Base-by-base conservation (phyloP, 2,329 filamentous ascomycete genomes). In the Pestalotiopsis sp. region DNA sequence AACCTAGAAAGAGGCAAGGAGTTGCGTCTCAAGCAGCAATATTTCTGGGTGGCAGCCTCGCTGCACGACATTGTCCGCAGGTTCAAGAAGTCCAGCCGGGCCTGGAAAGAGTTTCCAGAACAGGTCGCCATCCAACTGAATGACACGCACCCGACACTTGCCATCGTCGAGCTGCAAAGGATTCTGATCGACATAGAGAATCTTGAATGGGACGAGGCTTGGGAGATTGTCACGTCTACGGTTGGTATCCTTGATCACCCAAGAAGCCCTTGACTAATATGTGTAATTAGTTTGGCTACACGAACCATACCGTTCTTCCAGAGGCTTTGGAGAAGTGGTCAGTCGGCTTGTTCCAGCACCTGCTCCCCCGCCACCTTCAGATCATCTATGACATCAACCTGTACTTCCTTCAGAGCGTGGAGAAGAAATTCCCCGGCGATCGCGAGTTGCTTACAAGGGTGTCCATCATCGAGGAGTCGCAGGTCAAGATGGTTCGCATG, bases 361-460 rank as follows among this genome's bases (percentile, higher is more conserved):
- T 99, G 26, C 89, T 99, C 17, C 96, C 96, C 22, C 91, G 96
- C 67, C 96, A 99, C 79, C 85, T 99, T 65, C 93, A 98, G 79
- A 97, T 98, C 77, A 98, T 98, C 76, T 98, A 97, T 80, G 96
- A 99, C 75, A 97, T 99, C 85, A 99, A 99, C 82, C 82, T 98
- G 59, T 92, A 89, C 79, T 99, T 99, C 88, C 82, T 99, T 60
- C 95, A 98, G 77, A 85, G 81, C 22, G 95, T 99, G 17, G 96
- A 99, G 84, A 93, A 93, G 75, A 89, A 87, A 68, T 98, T 97
- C 82, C 96, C 96, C 58, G 90, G 93, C 66, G 94, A 98, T 72
- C 89, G 94, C 67, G 95, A 98, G 1, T 86, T 99, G 71, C 88
- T 99, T 40, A 79, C 85, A 14, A 88, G 93, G 48, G 94, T 98